Conservation (phyloP, 257 asterid species). For the Thymus quinquecostatus region DNA sequence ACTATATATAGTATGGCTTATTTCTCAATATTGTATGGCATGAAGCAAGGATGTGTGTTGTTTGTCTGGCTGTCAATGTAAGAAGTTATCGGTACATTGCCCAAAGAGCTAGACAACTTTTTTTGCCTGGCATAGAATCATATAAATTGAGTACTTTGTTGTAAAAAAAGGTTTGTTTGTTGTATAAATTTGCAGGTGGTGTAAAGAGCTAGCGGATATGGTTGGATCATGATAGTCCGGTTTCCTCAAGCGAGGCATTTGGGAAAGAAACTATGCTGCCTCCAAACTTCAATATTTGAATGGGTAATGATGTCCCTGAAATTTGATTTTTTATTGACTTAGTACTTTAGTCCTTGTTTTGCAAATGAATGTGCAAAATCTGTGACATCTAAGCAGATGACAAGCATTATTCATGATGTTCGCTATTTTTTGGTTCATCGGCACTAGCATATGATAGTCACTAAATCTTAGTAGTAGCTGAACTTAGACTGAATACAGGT, state of each 20-base stretch:
- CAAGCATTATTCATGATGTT: neutral
- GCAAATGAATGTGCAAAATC: neutral
- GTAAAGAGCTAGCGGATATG: neutral
- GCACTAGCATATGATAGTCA: neutral
- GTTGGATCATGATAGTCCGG: neutral
- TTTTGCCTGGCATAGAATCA: neutral
- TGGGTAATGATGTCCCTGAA: neutral
- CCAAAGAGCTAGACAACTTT: neutral
- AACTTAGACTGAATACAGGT: neutral
- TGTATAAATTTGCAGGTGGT: neutral
- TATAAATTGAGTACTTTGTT: neutral
- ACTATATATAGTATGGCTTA: no score
- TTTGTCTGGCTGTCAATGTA: neutral
- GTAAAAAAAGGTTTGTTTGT: neutral
- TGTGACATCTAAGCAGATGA: neutral
- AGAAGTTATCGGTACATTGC: neutral
- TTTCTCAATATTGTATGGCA: neutral
- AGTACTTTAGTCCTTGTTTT: constrained; percentile 6
- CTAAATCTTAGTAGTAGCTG: neutral
- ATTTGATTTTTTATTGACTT: neutral
- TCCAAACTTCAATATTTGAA: neutral
- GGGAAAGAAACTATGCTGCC: constrained; percentile 1
- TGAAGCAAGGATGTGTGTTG: neutral
- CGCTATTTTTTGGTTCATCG: neutral
- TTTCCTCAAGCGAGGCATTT: constrained; percentile 22